Conservation (phyloP, 495 filamentous ascomycete species). For the Podospora tetraspora region DNA sequence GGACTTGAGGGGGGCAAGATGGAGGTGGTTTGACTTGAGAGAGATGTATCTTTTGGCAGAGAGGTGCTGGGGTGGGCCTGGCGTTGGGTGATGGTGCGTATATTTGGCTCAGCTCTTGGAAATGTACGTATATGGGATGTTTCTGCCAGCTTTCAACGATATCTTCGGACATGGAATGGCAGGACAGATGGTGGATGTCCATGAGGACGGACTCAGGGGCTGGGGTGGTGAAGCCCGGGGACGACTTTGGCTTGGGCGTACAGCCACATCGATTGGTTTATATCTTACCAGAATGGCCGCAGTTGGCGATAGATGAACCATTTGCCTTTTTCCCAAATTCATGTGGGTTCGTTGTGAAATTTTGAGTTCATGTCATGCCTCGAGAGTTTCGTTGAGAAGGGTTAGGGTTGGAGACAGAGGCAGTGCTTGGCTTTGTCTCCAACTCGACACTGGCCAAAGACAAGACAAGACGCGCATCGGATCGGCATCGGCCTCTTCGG, state of each 20-base stretch:
- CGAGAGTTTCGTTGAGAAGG: not conserved
- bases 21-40: not conserved
- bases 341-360: not conserved
- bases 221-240: not conserved
- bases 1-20: not conserved
- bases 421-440: not conserved
- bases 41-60: not conserved
- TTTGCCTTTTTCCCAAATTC: not conserved
- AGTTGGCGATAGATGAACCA: not conserved
- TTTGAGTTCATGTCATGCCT: not conserved
- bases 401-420: constrained; percentile 1
- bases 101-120: not conserved
- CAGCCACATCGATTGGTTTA: not conserved
- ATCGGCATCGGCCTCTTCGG: not conserved
- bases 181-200: not conserved
- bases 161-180: not conserved
- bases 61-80: not conserved
- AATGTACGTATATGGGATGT: not conserved
- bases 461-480: not conserved
- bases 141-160: not conserved
- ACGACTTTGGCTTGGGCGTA: not conserved
- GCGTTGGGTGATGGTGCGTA: not conserved
- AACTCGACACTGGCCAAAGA: not conserved
- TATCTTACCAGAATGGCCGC: not conserved
- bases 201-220: not conserved